Conservation (phyloP, 805 yeast species). For the Candida maris region DNA sequence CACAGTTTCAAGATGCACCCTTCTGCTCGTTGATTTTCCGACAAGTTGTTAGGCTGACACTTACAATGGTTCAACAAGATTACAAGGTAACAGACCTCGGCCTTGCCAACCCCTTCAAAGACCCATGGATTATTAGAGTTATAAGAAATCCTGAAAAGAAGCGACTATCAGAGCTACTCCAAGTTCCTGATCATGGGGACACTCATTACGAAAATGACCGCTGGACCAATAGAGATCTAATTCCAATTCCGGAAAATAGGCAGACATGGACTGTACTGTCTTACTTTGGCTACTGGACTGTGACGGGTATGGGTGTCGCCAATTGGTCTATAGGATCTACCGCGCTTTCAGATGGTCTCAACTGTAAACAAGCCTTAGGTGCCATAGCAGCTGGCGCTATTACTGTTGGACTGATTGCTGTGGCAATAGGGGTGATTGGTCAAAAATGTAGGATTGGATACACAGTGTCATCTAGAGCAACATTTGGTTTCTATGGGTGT, state of each 20-base stretch:
- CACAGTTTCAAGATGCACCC: too few relatives aligned
- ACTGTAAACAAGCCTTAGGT: conserved; percentile 37
- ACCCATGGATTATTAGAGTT: conserved; percentile 15
- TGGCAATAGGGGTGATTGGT: conserved; percentile 49
- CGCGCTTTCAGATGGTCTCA: conserved; percentile 24
- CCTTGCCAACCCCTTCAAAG: conserved; percentile 14
- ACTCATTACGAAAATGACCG: conserved; percentile 26
- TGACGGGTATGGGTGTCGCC: conserved; percentile 26
- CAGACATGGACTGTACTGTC: conserved; percentile 46
- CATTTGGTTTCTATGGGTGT: conserved; percentile 46
- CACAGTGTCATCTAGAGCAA: conserved; percentile 40
- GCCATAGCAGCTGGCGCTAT: conserved; percentile 43
- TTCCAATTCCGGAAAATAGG: conserved; percentile 41
- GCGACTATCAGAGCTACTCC: conserved; percentile 15
- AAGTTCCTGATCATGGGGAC: conserved; percentile 31
- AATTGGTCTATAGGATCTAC: conserved; percentile 20
- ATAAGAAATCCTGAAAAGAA: conserved; percentile 13
- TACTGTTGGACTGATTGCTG: conserved; percentile 40
- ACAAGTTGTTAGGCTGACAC: too few relatives aligned
- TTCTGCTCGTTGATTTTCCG: too few relatives aligned
- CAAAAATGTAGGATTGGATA: conserved; percentile 47
- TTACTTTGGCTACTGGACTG: conserved; percentile 41
- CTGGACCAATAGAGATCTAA: conserved; percentile 39
- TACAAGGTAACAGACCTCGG: conserved; percentile 9
- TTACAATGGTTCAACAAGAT: conserved; percentile 7